Base-by-base conservation (phyloP, 169 alveolate species). In the Plasmodium malariae region DNA sequence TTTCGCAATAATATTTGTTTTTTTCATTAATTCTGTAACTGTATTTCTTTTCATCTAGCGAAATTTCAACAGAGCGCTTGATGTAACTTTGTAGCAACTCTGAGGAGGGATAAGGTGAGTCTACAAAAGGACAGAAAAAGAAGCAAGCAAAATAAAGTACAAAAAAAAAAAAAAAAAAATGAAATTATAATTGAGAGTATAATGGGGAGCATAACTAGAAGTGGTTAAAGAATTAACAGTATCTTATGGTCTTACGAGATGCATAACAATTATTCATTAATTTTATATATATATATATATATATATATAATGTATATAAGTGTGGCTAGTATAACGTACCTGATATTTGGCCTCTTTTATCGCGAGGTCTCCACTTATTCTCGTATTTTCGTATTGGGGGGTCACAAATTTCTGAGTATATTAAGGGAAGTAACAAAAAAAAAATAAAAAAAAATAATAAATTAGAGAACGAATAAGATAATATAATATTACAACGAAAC, bases 331-430 rank as follows among this genome's bases (percentile, higher is more conserved):
- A 0, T 37, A 0, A 6, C 43, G 37, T 68, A 74, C 88, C 88
- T 32, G 96, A 93, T 65, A 94, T 92, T 87, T 89, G 95, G 2
- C 97, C 97, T 34, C 97, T 68, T 19, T 96, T 87, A 68, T 95
- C 97, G 65, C 94, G 92, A 1, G 97, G 97, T 74, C 94, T 92
- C 97, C 97, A 95, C 78, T 95, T 95, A 93, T 95, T 95, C 60
- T 95, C 97, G 34, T 95, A 95, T 26, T 93, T 88, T 28, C 97
- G 70, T 51, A 92, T 88, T 17, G 97, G 97, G 1, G 97, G 97
- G 45, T 95, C 97, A 43, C 97, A 95, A 26, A 94, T 94, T 51
- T 90, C 95, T 93, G 68, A 24, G 59, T 57, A 55, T 19, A 17
- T 26, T 43, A 60, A 65, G 21, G 12, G 37, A 37, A n/a, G 57